Evolutionary conservation across 1,284 basidiomycete species (phyloP).

Genomic region (Taiwanofungus camphoratus): DNA sequence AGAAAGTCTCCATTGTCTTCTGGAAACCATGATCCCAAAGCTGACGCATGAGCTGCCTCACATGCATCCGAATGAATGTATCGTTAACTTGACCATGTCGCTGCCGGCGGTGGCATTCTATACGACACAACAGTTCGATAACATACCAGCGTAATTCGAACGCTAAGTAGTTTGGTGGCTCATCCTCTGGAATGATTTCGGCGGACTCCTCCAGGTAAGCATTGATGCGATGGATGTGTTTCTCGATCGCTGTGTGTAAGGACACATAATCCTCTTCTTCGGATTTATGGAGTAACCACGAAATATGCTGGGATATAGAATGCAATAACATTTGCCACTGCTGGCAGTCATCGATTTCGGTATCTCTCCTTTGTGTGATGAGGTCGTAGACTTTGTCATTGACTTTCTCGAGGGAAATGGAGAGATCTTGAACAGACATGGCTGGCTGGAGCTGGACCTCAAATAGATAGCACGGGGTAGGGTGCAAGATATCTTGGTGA

Average conservation of each 20-base stretch:
- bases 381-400: slow-evolving; percentile 24
- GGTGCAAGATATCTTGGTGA: slow-evolving; percentile 3
- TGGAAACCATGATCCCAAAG: slow-evolving; percentile 54
- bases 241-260: slow-evolving; percentile 31
- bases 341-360: slow-evolving; percentile 26
- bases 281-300: slow-evolving; percentile 20
- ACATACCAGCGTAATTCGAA: slow-evolving; percentile 51
- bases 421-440: slow-evolving; percentile 20
- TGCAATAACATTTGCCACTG: slow-evolving; percentile 23
- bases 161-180: slow-evolving; percentile 35
- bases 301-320: slow-evolving; percentile 20
- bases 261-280: slow-evolving; percentile 12
- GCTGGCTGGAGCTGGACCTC: slow-evolving; percentile 16
- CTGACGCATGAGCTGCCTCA: slow-evolving; percentile 39
- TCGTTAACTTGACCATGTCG: slow-evolving; percentile 20
- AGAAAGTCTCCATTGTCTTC: slow-evolving; percentile 38
- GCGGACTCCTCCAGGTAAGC: slow-evolving; percentile 17
- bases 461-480: slow-evolving; percentile 13
- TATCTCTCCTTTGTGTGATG: slow-evolving; percentile 33
- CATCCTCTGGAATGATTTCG: slow-evolving; percentile 19
- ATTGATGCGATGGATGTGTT: slow-evolving; percentile 36
- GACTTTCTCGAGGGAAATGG: slow-evolving; percentile 15
- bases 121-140: slow-evolving; percentile 50
- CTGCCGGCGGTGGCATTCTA: slow-evolving; percentile 22
- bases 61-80: slow-evolving; percentile 20